Conservation (phyloP, 176 grass and related monocot species). For the Elymus sibiricus region DNA sequence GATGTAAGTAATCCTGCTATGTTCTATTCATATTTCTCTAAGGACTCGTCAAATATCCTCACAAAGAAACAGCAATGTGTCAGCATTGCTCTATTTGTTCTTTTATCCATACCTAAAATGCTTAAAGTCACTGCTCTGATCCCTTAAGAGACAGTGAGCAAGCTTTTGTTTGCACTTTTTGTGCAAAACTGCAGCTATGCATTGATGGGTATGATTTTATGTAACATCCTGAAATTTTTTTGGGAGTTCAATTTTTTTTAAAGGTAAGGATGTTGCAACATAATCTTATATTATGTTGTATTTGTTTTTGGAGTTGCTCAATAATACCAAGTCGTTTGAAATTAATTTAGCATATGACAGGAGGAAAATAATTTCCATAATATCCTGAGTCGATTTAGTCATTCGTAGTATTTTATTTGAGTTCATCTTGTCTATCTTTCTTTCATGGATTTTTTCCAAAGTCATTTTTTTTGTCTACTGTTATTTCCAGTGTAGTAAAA, state of each 20-base stretch:
- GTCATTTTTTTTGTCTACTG: not conserved
- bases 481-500: not conserved
- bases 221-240: not conserved
- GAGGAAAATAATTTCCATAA: not conserved
- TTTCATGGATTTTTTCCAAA: not conserved
- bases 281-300: too few relatives aligned
- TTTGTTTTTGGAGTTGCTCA: too few relatives aligned
- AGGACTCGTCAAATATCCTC: not conserved
- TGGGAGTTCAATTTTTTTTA: not conserved
- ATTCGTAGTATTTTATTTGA: not conserved
- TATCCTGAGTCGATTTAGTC: not conserved
- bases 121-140: not conserved
- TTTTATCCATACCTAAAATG: not conserved
- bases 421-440: not conserved
- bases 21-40: not conserved
- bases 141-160: not conserved
- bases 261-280: too few relatives aligned
- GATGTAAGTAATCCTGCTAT: conserved; percentile 59
- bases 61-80: not conserved
- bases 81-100: not conserved
- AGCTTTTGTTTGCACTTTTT: not conserved
- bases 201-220: not conserved
- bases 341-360: not conserved
- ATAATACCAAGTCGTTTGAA: not conserved
- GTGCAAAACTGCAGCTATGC: not conserved